Percentiles rank a stretch among this genome's conserved stretches.
Conservation (phyloP, 2,329 filamentous ascomycete species). For the Trichoderma brevicompactum region DNA sequence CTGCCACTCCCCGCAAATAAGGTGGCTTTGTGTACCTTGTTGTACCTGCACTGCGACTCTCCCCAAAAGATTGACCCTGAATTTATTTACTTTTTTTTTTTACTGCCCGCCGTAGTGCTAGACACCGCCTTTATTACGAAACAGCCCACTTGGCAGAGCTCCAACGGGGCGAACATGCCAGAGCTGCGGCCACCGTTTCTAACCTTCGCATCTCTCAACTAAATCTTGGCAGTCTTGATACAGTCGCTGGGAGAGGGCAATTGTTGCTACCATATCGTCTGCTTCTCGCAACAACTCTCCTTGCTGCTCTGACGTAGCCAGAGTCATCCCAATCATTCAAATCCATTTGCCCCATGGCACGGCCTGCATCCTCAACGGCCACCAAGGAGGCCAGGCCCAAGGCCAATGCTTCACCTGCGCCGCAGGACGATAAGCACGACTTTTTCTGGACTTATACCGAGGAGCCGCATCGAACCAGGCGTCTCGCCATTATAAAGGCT, state of each 20-base stretch:
- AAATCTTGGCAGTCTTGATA: no score
- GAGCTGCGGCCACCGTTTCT: conserved; percentile 5
- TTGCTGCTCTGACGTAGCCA: no score
- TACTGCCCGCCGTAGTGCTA: neutral
- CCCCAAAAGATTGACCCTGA: neutral
- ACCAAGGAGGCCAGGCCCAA: conserved; percentile 40
- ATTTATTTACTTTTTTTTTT: neutral
- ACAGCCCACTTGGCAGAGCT: conserved; percentile 17
- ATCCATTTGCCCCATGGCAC: conserved; percentile 18
- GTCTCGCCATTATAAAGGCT: conserved; percentile 95
- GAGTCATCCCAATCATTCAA: neutral
- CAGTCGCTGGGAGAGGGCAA: no score
- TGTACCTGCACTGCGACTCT: neutral
- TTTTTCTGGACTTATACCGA: conserved; percentile 99
- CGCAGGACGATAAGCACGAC: conserved; percentile 44
- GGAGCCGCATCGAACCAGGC: conserved; percentile 89
- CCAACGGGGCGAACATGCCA: neutral
- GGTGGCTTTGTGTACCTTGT: neutral
- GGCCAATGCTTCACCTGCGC: conserved; percentile 33
- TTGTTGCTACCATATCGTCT: no score
- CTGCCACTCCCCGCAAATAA: neutral
- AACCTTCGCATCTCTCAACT: neutral
- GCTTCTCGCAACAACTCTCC: no score
- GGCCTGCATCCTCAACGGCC: conserved; percentile 37
- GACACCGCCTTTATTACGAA: conserved; percentile 27